Evolutionary conservation across 768 basidiomycete species (phyloP).

Genomic region (Wakefieldia striispora): DNA sequence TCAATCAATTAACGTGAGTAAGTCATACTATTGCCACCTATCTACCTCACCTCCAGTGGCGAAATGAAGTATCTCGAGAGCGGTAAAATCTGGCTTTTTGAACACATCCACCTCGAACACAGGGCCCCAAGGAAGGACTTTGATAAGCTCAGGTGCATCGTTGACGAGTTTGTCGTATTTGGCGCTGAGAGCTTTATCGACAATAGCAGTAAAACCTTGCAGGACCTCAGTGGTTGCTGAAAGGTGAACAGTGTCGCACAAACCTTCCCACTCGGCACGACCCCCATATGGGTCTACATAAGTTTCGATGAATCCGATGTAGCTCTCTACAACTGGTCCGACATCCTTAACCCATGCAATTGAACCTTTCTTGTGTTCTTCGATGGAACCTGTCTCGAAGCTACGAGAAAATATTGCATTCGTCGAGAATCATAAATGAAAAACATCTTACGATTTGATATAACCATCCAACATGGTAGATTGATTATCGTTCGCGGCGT

Average conservation of each 20-base stretch:
- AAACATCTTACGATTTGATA: constrained; percentile 61
- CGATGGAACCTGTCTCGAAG: constrained; percentile 75
- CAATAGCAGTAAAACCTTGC: constrained; percentile 84
- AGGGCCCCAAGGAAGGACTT: constrained; percentile 79
- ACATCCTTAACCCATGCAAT: constrained; percentile 83
- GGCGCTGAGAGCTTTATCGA: constrained; percentile 78
- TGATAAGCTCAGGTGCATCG: constrained; percentile 74
- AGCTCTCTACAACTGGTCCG: constrained; percentile 84
- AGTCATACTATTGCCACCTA: neutral
- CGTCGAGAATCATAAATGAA: neutral
- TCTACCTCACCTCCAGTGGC: constrained; percentile 68
- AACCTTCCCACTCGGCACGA: constrained; percentile 93
- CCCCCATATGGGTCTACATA: constrained; percentile 88
- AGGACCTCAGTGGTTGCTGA: neutral
- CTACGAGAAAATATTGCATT: constrained; percentile 22
- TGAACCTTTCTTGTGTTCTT: constrained; percentile 76
- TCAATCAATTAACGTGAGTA: neutral
- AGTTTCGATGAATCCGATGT: constrained; percentile 85
- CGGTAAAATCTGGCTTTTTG: constrained; percentile 85
- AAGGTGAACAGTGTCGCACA: neutral
- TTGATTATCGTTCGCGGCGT: constrained; percentile 72
- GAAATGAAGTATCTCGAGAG: constrained; percentile 78
- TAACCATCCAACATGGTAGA: constrained; percentile 73
- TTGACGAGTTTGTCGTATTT: constrained; percentile 80
- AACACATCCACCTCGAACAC: constrained; percentile 70